Base-by-base conservation (phyloP, 805 yeast species). In the Candida palmyrensis region DNA sequence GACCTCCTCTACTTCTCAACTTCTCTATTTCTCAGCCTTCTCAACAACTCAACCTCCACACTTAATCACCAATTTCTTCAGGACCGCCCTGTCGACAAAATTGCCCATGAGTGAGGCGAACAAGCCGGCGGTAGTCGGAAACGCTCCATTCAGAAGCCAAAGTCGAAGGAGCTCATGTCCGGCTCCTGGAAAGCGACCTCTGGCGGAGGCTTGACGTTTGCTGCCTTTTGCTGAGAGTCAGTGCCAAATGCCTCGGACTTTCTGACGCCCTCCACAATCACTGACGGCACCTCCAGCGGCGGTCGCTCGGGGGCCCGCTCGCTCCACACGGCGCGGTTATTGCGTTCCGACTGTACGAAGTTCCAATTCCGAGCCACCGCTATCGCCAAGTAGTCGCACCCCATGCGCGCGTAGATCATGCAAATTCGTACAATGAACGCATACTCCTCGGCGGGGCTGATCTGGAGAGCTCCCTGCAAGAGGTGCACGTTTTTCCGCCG, bases 381-480 rank as follows among this genome's bases (percentile, higher is more conserved):
- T 16, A 84, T 49, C 0, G 88, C 78, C 26, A 90, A 54, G 39
- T 78, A 74, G 47, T 89, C 95, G 58, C 97, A 89, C 0, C 97
- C 97, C 96, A 89, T 86, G 37, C 94, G 66, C 11, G 76, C 68
- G 48, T 87, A 84, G 40, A 87, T 80, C 23, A 71, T 62, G 6
- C 83, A 69, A 6, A 80, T 81, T 41, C 78, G 74, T 9, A 74
- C 47, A 11, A 88, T 70, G 47, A 81, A 79, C 4, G 68, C 62
- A 36, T 73, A 75, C 47, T 90, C 97, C 26, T 56, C 57, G 3
- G 40, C 38, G 1, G 66, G 59, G 18, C 57, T 57, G 7, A 75
- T 54, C 6, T 66, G 62, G 4, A 67, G 45, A 0, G 79, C 66
- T 2, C 79, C 82, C 36, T 65, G 51, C 28, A 71, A 62, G 36